Evolutionary conservation across 2,329 filamentous ascomycete species (phyloP).

Genomic region (Curvularia eragrostidis): DNA sequence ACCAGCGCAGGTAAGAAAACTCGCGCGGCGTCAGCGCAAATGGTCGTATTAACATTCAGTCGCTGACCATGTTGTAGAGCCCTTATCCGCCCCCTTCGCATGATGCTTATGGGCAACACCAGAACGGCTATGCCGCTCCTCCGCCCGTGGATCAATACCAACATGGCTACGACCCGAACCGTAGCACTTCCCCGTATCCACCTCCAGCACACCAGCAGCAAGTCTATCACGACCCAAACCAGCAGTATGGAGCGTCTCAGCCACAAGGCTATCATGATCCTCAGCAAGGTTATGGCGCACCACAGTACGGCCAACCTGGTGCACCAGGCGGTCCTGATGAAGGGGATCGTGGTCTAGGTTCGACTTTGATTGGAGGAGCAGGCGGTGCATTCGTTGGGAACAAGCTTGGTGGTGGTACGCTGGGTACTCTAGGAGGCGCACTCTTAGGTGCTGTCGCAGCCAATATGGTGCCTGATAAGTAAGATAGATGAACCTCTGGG

Average conservation of each 20-base stretch:
- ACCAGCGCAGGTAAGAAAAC: constrained; percentile 30
- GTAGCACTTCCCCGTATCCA: constrained; percentile 47
- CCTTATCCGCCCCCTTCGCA: constrained; percentile 40
- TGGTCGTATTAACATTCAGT: neutral
- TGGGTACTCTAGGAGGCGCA: constrained; percentile 60
- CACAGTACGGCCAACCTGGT: constrained; percentile 51
- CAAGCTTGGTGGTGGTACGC: constrained; percentile 60
- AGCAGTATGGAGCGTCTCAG: constrained; percentile 31
- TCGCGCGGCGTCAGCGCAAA: constrained; percentile 21
- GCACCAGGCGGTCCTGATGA: constrained; percentile 44
- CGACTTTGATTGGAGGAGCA: constrained; percentile 61
- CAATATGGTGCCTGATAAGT: constrained; percentile 58
- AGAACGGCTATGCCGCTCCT: constrained; percentile 40
- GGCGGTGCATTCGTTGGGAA: constrained; percentile 63
- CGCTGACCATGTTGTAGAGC: constrained; percentile 31
- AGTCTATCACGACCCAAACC: constrained; percentile 27
- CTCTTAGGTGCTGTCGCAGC: constrained; percentile 64
- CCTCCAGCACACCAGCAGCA: constrained; percentile 37
- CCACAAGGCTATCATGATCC: constrained; percentile 19
- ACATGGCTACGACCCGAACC: constrained; percentile 46
- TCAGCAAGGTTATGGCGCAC: constrained; percentile 35
- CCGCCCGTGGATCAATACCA: constrained; percentile 36
- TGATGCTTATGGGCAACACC: constrained; percentile 35
- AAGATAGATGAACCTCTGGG: constrained; percentile 14
- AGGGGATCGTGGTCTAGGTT: constrained; percentile 65